Evolutionary conservation across 805 yeast genomes (phyloP), one percentile per base, ranked within the genome.

Genomic region (Myxozyma udenii): DNA sequence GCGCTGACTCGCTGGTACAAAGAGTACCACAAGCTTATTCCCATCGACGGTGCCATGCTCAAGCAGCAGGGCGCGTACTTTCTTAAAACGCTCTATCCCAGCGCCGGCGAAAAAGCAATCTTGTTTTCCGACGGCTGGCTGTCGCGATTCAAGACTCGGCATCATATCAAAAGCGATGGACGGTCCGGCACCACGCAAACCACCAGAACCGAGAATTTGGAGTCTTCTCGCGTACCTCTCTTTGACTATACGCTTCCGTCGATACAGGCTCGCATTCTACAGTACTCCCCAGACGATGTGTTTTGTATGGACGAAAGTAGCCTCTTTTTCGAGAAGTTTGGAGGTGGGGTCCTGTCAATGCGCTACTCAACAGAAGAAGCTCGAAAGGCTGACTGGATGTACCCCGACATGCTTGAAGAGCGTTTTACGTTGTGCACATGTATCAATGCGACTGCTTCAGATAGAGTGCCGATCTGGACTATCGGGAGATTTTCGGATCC

Each of bases 91-190:
- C 48, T 54, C 21, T 54, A 54, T 32, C 56, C 53, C 3, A 22
- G 33, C n/a, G 46, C 53, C 2, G 35, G 44, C 19, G 51, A 48
- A 14, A 45, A 43, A 35, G 46, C 55, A 19, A 48, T 55, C 24
- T 53, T 51, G 39, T 55, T 55, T 37, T 55, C 60, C 4, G 60
- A 55, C 39, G 60, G 60, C 19, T 55, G 60, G 60, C 45, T 55
- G 18, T 48, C 54, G 14, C 45, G 60, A 18, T 55, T 55, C 48
- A 53, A 53, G 35, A 23, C 37, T 16, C 49, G 60, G 3, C 60
- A 55, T 38, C 42, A 40, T 6, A 48, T 53, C 32, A 41, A 50
- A 23, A 41, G 33, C 37, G 33, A 26, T 23, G 30, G 43, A 5
- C 23, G 43, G 18, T 5, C 26, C 28, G 26, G 30, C 43, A 23